Evolutionary conservation across 108 stramenopile genomes (phyloP).

Genomic region (Cyclotella baltica): DNA sequence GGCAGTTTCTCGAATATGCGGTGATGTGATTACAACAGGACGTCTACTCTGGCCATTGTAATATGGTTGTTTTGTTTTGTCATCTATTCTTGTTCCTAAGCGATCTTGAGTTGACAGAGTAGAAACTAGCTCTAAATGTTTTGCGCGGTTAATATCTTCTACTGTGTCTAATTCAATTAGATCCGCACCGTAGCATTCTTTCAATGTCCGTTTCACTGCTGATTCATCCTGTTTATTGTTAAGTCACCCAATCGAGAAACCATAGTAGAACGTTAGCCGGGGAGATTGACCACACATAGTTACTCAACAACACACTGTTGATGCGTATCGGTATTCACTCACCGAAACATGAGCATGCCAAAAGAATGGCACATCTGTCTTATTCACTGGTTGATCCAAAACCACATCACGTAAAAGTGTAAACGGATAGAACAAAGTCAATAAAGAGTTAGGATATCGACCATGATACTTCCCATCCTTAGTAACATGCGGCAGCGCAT

Average conservation of each 20-base stretch:
- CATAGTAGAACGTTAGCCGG: neutral
- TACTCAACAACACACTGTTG: no score
- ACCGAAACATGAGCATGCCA: constrained; percentile 53
- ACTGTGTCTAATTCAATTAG: constrained; percentile 50
- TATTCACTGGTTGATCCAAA: constrained; percentile 54
- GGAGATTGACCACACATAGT: no score
- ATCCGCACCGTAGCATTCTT: constrained; percentile 53
- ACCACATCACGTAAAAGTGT: constrained; percentile 62
- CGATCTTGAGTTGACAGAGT: constrained; percentile 22
- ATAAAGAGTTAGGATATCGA: constrained; percentile 58
- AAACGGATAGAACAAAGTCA: constrained; percentile 61
- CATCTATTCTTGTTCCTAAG: constrained; percentile 20
- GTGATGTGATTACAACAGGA: constrained; percentile 51
- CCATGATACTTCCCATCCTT: constrained; percentile 56
- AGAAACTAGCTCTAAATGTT: constrained; percentile 42
- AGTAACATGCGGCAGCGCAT: constrained; percentile 18
- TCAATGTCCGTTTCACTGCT: constrained; percentile 46
- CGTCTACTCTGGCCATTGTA: constrained; percentile 44
- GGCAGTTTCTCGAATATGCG: constrained; percentile 54
- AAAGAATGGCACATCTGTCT: constrained; percentile 57
- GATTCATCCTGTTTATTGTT: constrained; percentile 20
- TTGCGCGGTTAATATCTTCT: constrained; percentile 48
- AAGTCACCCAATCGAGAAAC: neutral
- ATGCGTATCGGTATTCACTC: no score
- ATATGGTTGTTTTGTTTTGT: constrained; percentile 16